These are phyloP conservation scores for Erysimum cheiri DNA, from an alignment of 441 rosid genomes.

Conservation along the genomic window DNA sequence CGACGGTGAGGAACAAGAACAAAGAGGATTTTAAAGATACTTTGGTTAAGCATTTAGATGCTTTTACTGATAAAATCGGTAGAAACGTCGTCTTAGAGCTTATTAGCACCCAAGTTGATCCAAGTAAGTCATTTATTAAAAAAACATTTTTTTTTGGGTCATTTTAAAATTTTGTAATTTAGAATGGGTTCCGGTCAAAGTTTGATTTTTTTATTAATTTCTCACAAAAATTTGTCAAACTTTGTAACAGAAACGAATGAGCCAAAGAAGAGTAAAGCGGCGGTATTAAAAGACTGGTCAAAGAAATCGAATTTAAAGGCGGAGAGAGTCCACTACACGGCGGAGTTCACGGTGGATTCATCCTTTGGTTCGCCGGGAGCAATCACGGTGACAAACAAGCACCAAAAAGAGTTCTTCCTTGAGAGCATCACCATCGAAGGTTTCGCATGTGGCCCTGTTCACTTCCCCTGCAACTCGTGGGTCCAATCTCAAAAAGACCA, in stretches of 20 bases:
- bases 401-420: slow-evolving; percentile 82
- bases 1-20: slow-evolving; percentile 77
- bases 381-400: slow-evolving; percentile 76
- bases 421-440: slow-evolving; percentile 88
- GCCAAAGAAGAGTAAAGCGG: slow-evolving; percentile 76
- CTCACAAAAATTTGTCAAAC: not conserved
- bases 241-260: slow-evolving; percentile 63
- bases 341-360: slow-evolving; percentile 77
- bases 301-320: slow-evolving; percentile 71
- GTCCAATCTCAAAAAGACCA: slow-evolving; percentile 77
- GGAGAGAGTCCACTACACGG: slow-evolving; percentile 82
- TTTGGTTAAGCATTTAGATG: slow-evolving; percentile 70
- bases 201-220: slow-evolving; percentile 15
- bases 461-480: slow-evolving; percentile 96
- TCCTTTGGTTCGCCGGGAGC: slow-evolving; percentile 88
- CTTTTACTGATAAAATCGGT: slow-evolving; percentile 75
- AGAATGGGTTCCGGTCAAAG: slow-evolving; percentile 15
- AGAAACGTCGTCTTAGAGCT: slow-evolving; percentile 85
- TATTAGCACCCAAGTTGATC: slow-evolving; percentile 77
- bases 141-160: not conserved
- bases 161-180: not conserved
- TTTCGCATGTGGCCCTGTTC: slow-evolving; percentile 80
- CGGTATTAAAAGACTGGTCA: slow-evolving; percentile 82
- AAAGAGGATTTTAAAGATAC: slow-evolving; percentile 81
- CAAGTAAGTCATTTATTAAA: slow-evolving; percentile 56